Percentiles rank a stretch among this genome's conserved stretches.
Evolutionary conservation across 768 basidiomycete species (phyloP).

Genomic region (Mycena metata): DNA sequence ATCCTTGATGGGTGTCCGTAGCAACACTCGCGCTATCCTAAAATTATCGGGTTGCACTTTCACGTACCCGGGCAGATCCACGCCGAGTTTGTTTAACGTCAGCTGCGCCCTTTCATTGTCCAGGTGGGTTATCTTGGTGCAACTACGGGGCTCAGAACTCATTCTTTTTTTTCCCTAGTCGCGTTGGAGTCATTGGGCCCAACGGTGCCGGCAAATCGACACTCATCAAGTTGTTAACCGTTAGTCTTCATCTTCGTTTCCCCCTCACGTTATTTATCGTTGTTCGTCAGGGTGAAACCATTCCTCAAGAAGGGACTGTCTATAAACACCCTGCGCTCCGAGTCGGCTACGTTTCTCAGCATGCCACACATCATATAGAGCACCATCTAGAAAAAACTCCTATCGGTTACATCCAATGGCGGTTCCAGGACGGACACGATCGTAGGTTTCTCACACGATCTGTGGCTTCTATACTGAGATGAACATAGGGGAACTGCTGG

Average conservation of each 20-base stretch:
- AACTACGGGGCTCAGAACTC: conserved; percentile 28
- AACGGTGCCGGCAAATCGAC: conserved; percentile 98
- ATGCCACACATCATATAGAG: conserved; percentile 98
- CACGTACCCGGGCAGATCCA: conserved; percentile 88
- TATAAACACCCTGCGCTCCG: conserved; percentile 95
- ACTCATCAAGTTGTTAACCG: conserved; percentile 92
- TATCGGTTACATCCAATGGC: conserved; percentile 98
- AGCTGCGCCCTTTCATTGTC: conserved; percentile 95
- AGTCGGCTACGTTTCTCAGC: conserved; percentile 97
- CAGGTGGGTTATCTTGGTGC: conserved; percentile 63
- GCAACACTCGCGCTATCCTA: conserved; percentile 95
- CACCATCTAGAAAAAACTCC: conserved; percentile 97
- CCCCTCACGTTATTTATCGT: conserved; percentile 22
- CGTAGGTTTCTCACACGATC: conserved; percentile 62
- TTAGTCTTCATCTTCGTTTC: conserved; percentile 49
- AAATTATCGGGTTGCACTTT: conserved; percentile 94
- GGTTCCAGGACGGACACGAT: conserved; percentile 98
- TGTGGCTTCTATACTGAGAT: conserved; percentile 24
- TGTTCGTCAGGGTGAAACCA: conserved; percentile 81
- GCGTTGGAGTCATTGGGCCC: conserved; percentile 92
- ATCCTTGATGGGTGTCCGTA: conserved; percentile 96
- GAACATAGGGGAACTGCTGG: conserved; percentile 81
- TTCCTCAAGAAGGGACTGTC: conserved; percentile 91
- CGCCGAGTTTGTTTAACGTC: conserved; percentile 87
- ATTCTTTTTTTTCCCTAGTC: conserved; percentile 61